Percentiles rank a stretch among this genome's conserved stretches.
Evolutionary conservation across 495 filamentous ascomycete species (phyloP).

Genomic region (Trypethelium eluteriae): DNA sequence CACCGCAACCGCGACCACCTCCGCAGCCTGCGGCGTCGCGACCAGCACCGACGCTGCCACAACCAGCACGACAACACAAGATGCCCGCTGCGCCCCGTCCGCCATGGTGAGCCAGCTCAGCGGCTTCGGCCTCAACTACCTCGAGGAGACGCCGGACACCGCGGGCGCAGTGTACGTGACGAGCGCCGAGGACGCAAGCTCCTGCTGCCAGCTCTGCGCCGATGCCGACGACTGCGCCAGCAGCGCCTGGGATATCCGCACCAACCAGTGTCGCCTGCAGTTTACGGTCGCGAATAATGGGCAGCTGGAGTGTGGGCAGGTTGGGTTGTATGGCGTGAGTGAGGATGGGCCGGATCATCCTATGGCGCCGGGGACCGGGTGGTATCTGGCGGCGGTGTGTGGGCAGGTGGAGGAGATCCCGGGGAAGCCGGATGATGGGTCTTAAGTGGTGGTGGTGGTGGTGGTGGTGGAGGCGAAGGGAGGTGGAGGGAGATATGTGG

Average conservation of each 20-base stretch:
- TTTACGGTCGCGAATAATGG: slow-evolving; percentile 12
- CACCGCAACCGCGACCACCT: slow-evolving; percentile 14
- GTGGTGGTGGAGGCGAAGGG: neutral
- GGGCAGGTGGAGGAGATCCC: slow-evolving; percentile 11
- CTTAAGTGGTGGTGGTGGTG: neutral
- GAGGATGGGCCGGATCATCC: slow-evolving; percentile 17
- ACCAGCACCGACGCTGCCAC: neutral
- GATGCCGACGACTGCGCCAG: slow-evolving; percentile 14
- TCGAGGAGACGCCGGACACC: slow-evolving; percentile 1
- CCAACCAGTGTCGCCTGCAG: slow-evolving; percentile 14
- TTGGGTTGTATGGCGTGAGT: slow-evolving; percentile 4
- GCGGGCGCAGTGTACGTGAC: slow-evolving; percentile 12
- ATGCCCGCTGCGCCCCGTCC: slow-evolving; percentile 17
- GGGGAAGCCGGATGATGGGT: slow-evolving; percentile 19
- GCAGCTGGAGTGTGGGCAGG: slow-evolving; percentile 15
- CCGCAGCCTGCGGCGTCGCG: slow-evolving; percentile 10
- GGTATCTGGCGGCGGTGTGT: slow-evolving; percentile 17
- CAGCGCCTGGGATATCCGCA: slow-evolving; percentile 19
- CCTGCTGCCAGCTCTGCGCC: slow-evolving; percentile 21
- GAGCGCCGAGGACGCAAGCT: slow-evolving; percentile 7
- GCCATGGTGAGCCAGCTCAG: slow-evolving; percentile 11
- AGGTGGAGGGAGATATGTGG: neutral
- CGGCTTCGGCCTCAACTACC: slow-evolving; percentile 19
- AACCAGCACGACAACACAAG: slow-evolving; percentile 12
- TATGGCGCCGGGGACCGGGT: slow-evolving; percentile 16